Evolutionary conservation across 345 rosid species (phyloP).

Genomic region (Cardamine chenopodiifolia): DNA sequence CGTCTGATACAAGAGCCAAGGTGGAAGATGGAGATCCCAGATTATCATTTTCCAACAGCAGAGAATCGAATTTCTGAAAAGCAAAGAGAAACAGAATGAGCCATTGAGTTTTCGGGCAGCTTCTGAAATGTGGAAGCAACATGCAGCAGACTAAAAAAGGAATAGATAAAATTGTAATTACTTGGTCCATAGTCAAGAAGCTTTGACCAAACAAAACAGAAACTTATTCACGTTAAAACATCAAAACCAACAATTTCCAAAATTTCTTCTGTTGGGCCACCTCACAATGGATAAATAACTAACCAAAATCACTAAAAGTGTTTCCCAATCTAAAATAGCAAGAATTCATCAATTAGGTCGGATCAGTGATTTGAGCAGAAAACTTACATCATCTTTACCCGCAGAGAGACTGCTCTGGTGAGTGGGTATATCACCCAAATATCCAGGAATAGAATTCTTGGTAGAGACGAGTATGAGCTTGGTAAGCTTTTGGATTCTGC

Average conservation of each 20-base stretch:
- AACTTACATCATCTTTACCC: constrained; percentile 78
- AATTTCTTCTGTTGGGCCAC: constrained; percentile 13
- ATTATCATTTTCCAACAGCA: constrained; percentile 62
- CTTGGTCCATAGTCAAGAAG: constrained; percentile 10
- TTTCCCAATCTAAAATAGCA: constrained; percentile 4
- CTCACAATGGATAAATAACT: not conserved
- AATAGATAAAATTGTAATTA: constrained; percentile 7
- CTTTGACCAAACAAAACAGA: constrained; percentile 21
- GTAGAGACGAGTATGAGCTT: constrained; percentile 99
- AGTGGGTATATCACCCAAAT: constrained; percentile 60
- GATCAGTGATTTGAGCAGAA: not conserved
- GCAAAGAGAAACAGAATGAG: constrained; percentile 25
- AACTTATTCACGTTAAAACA: constrained; percentile 6
- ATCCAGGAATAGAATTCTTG: constrained; percentile 77
- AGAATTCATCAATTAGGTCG: constrained; percentile 2
- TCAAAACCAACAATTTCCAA: constrained; percentile 2
- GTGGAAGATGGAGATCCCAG: constrained; percentile 56
- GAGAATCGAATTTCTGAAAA: constrained; percentile 64
- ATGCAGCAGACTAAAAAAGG: not conserved
- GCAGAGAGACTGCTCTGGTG: constrained; percentile 73
- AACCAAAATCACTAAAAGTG: not conserved
- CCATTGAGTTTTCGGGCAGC: constrained; percentile 9
- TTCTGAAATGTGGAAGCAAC: constrained; percentile 9
- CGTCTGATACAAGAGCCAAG: constrained; percentile 53
- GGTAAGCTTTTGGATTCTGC: constrained; percentile 96